phyloP scores from a whole-genome alignment of 352 stramenopile genomes.

The Phytophthora palmivora region DNA sequence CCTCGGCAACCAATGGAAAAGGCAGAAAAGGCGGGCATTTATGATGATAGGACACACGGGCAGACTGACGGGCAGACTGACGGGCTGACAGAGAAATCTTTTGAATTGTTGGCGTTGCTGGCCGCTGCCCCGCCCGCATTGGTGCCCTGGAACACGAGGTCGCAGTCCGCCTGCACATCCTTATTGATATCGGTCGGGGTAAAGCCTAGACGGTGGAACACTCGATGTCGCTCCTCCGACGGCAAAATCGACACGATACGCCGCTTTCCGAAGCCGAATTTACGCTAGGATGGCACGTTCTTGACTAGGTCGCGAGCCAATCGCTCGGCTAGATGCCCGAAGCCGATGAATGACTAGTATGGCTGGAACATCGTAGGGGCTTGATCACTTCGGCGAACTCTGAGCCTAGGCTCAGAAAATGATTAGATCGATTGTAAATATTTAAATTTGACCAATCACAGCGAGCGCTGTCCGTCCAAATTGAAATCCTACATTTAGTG shows the following conservation, averaged over 20 bases:
- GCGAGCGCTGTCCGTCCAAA: too few species aligned
- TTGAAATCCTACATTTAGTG: too few species aligned
- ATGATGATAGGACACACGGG: too few species aligned
- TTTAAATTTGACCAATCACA: too few species aligned
- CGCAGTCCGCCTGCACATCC: conserved; percentile 68
- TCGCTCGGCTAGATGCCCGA: conserved; percentile 64
- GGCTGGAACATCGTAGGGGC: not conserved
- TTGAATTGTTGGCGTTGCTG: conserved; percentile 28
- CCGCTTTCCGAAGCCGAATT: conserved; percentile 81
- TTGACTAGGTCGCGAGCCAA: conserved; percentile 69
- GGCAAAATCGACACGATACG: conserved; percentile 71
- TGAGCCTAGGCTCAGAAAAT: too few species aligned
- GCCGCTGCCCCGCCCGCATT: conserved; percentile 55
- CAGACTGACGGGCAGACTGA: too few species aligned
- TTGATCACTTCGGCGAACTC: conserved; percentile 7
- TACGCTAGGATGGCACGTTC: conserved; percentile 62
- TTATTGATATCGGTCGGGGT: conserved; percentile 64
- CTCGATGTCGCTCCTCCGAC: conserved; percentile 56
- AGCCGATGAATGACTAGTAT: conserved; percentile 74
- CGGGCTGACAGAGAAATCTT: too few species aligned
- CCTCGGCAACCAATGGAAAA: too few species aligned
- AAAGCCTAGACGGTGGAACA: conserved; percentile 74
- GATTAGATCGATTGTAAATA: too few species aligned
- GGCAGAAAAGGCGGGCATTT: too few species aligned
- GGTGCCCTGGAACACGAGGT: conserved; percentile 75